Percentiles rank a stretch among this genome's conserved stretches.
Conservation (phyloP, 306 rosid genomes). For the Cyclanthera cordifolia region DNA sequence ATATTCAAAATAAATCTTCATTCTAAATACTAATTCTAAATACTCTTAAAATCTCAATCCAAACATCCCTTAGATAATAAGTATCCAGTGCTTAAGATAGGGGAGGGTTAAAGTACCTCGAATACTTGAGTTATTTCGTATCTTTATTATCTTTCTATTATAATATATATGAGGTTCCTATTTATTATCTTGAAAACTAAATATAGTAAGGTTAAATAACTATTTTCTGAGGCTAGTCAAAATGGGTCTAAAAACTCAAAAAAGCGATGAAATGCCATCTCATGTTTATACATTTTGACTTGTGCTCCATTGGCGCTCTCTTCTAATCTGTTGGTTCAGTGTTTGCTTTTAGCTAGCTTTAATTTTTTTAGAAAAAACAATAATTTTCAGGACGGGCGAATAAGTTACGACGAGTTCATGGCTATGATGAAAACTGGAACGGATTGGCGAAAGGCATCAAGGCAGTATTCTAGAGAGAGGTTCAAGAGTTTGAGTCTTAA, state of each 20-base stretch:
- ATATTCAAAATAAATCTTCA: no score
- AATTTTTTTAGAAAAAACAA: background rate
- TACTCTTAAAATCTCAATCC: no score
- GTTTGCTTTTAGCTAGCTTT: background rate
- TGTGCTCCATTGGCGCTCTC: background rate
- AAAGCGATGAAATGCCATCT: background rate
- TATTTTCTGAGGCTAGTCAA: background rate
- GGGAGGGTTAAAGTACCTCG: no score
- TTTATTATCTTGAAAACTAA: background rate
- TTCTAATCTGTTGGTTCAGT: background rate
- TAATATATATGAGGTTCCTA: no score
- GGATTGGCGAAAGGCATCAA: constrained; percentile 97
- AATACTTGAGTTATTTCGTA: no score
- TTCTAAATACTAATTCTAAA: no score
- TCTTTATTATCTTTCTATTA: no score
- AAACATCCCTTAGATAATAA: no score
- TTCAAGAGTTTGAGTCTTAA: constrained; percentile 95
- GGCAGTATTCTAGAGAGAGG: constrained; percentile 96
- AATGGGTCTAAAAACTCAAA: background rate
- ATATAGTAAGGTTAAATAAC: background rate
- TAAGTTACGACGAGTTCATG: constrained; percentile 87
- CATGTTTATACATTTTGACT: background rate
- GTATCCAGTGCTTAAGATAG: no score
- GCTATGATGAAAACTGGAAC: constrained; percentile 99
- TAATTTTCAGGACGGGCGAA: constrained; percentile 59